phyloP scores from a whole-genome alignment of 116 monocot genomes.

The Iris pallida region DNA sequence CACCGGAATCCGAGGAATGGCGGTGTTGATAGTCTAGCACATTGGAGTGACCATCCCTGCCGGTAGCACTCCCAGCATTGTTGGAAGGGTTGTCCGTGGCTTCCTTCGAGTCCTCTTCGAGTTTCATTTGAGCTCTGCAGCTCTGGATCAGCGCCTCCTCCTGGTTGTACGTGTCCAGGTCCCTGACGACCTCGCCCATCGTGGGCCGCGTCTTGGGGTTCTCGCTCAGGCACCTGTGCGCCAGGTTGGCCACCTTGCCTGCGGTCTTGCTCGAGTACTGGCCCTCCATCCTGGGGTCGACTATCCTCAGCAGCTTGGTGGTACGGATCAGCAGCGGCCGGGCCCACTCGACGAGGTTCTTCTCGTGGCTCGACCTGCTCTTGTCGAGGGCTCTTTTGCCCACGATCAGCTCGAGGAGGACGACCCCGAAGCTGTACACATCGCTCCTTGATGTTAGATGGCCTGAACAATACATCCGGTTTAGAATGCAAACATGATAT shows the following conservation, averaged over 20 bases:
- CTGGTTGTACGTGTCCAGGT: constrained; percentile 20
- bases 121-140: constrained; percentile 14
- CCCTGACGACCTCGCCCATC: constrained; percentile 36
- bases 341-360: constrained; percentile 49
- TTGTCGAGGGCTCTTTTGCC: constrained; percentile 41
- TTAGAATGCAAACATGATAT: not conserved
- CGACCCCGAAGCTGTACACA: constrained; percentile 56
- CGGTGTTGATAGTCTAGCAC: too few species aligned
- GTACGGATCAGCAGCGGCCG: constrained; percentile 39
- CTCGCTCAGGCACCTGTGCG: constrained; percentile 48
- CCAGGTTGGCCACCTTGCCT: constrained; percentile 19
- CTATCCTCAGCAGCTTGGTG: constrained; percentile 31
- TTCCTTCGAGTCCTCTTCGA: constrained; percentile 33
- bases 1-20: too few species aligned
- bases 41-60: too few species aligned
- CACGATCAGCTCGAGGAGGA: constrained; percentile 48
- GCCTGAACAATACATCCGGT: constrained; percentile 14
- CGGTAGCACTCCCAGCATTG: too few species aligned
- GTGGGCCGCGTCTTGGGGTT: constrained; percentile 40
- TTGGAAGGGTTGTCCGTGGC: not conserved
- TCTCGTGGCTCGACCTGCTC: constrained; percentile 24
- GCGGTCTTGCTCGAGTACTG: constrained; percentile 19
- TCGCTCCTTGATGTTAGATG: constrained; percentile 56
- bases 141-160: constrained; percentile 13
- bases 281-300: constrained; percentile 45